Evolutionary conservation across 2,329 filamentous ascomycete species (phyloP).

Genomic region (Ceratocystis alfenasii): DNA sequence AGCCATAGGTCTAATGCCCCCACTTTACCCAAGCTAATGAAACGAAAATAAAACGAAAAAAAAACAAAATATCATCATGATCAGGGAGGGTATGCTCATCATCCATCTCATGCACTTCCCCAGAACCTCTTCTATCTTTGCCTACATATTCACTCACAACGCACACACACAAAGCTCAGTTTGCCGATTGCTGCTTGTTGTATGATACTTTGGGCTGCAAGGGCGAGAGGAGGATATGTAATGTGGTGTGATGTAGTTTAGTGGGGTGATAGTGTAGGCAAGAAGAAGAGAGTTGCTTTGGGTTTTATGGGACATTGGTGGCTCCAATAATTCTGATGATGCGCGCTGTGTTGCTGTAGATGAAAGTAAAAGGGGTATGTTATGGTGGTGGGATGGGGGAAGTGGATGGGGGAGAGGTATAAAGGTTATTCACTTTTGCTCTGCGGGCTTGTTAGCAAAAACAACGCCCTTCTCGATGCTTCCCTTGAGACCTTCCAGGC

Average conservation of each 20-base stretch:
- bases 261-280: background rate
- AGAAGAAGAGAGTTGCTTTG: background rate
- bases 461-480: slow-evolving; percentile 91
- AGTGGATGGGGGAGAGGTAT: slow-evolving; percentile 19
- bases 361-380: slow-evolving; percentile 1
- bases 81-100: background rate
- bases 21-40: slow-evolving; percentile 4
- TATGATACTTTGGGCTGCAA: background rate
- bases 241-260: background rate
- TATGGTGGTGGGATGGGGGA: background rate
- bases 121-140: background rate
- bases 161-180: background rate
- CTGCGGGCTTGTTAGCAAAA: slow-evolving; percentile 73
- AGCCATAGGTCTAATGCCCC: slow-evolving; percentile 10
- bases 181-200: slow-evolving; percentile 4
- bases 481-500: slow-evolving; percentile 66
- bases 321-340: slow-evolving; percentile 10
- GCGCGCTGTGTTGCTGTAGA: slow-evolving; percentile 14
- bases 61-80: slow-evolving; percentile 16
- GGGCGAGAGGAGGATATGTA: background rate
- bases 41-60: slow-evolving; percentile 6
- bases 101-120: background rate
- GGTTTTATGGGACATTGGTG: slow-evolving; percentile 12
- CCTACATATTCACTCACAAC: background rate
- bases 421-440: slow-evolving; percentile 56